Conservation (phyloP, 805 yeast genomes). For the Metschnikowia gelsemii region DNA sequence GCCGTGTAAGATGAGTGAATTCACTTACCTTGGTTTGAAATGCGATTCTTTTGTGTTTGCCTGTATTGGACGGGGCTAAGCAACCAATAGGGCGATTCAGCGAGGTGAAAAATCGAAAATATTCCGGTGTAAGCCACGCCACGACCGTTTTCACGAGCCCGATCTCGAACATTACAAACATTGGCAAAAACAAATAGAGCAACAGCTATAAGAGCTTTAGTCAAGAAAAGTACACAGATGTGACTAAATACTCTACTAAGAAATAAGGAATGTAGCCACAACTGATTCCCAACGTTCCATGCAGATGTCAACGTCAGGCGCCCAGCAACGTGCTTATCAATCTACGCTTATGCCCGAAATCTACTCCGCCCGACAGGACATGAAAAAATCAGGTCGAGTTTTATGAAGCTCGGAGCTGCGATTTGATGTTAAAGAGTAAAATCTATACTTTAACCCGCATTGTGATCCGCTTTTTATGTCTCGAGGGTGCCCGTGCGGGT, state of each 20-base stretch:
- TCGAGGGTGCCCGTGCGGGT: slow-evolving; percentile 10
- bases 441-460: background rate
- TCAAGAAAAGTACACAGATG: background rate
- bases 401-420: slow-evolving; percentile 24
- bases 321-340: slow-evolving; percentile 26
- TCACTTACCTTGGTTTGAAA: too few species aligned
- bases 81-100: too few species aligned
- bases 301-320: slow-evolving; percentile 25
- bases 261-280: slow-evolving; percentile 20
- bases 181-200: too few species aligned
- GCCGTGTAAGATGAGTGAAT: background rate
- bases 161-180: too few species aligned
- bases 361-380: slow-evolving; percentile 17
- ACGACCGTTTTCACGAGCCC: too few species aligned
- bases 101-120: too few species aligned
- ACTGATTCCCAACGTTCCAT: slow-evolving; percentile 27
- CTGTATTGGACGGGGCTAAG: too few species aligned
- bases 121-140: too few species aligned
- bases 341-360: slow-evolving; percentile 23
- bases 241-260: background rate
- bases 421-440: slow-evolving; percentile 15
- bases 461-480: background rate
- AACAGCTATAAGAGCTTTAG: too few species aligned
- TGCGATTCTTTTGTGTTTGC: too few species aligned
- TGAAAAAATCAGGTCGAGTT: slow-evolving; percentile 10